Conservation (phyloP, 1,139 yeast species). For the Kodamaea plutei region DNA sequence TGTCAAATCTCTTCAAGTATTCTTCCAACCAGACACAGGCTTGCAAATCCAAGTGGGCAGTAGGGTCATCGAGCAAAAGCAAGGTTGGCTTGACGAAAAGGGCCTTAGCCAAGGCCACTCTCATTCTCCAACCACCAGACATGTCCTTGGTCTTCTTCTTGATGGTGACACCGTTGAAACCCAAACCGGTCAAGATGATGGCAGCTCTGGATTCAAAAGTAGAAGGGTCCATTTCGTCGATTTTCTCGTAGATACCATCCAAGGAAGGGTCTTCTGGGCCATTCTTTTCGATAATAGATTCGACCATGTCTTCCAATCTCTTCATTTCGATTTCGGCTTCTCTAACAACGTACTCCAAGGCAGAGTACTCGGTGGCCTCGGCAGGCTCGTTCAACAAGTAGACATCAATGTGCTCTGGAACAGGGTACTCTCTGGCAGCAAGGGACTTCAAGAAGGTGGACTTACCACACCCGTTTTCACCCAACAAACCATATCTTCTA, state of each 20-base stretch:
- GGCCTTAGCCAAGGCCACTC: slow-evolving; percentile 85
- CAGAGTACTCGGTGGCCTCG: slow-evolving; percentile 85
- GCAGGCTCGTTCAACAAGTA: slow-evolving; percentile 97
- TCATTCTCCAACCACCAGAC: slow-evolving; percentile 99
- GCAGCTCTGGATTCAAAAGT: slow-evolving; percentile 98
- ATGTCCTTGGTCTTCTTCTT: slow-evolving; percentile 92
- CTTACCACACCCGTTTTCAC: slow-evolving; percentile 99
- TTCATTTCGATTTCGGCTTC: slow-evolving; percentile 94
- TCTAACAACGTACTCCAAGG: slow-evolving; percentile 92
- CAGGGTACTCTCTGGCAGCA: slow-evolving; percentile 95
- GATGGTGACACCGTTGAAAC: slow-evolving; percentile 78
- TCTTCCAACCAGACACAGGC: slow-evolving; percentile 99
- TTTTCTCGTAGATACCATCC: slow-evolving; percentile 90
- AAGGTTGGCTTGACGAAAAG: slow-evolving; percentile 85
- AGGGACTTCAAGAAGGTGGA: slow-evolving; percentile 88
- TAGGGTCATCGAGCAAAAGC: slow-evolving; percentile 91
- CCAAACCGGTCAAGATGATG: slow-evolving; percentile 91
- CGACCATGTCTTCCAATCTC: slow-evolving; percentile 87
- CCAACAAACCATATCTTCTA: slow-evolving; percentile 92
- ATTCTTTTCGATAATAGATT: slow-evolving; percentile 80
- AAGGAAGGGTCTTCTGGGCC: slow-evolving; percentile 90
- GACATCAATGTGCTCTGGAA: slow-evolving; percentile 87
- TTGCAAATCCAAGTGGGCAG: slow-evolving; percentile 98
- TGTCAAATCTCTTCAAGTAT: slow-evolving; percentile 89
- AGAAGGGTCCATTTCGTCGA: slow-evolving; percentile 92